Evolutionary conservation across 2,329 filamentous ascomycete species (phyloP).

Genomic region (Laburnicola sp.): DNA sequence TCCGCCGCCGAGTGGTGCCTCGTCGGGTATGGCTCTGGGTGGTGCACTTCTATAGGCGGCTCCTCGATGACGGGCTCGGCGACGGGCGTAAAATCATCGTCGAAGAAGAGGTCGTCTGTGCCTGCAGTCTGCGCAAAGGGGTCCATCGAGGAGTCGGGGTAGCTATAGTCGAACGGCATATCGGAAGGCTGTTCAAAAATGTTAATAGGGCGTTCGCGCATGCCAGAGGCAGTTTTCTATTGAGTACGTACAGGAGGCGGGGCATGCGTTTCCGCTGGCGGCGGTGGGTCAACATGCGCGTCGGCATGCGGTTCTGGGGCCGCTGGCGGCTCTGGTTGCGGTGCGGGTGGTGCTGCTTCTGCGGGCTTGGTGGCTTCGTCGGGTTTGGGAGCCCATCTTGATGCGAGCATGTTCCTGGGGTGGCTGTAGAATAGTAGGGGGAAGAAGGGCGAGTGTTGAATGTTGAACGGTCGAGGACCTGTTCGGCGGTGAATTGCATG

Average conservation of each 20-base stretch:
- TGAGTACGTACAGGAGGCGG: constrained; percentile 14
- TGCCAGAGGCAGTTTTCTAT: neutral
- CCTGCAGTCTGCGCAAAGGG: constrained; percentile 55
- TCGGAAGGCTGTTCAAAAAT: constrained; percentile 14
- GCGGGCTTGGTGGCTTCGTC: constrained; percentile 15
- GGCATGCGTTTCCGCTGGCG: constrained; percentile 15
- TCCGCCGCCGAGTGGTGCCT: constrained; percentile 20
- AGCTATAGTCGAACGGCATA: constrained; percentile 33
- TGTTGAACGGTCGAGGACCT: neutral
- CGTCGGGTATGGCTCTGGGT: constrained; percentile 26
- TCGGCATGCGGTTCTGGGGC: constrained; percentile 3
- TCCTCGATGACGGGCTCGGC: constrained; percentile 48
- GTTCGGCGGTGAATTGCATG: constrained; percentile 3
- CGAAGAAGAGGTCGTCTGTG: constrained; percentile 56
- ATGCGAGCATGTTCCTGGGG: constrained; percentile 33
- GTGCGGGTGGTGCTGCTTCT: constrained; percentile 10
- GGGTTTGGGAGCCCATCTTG: constrained; percentile 37
- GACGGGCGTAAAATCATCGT: constrained; percentile 55
- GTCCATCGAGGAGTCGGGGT: constrained; percentile 41
- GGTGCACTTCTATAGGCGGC: constrained; percentile 24
- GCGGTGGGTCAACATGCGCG: constrained; percentile 15
- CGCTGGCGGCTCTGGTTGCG: neutral
- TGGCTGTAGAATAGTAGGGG: neutral
- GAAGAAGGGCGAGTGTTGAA: constrained; percentile 1
- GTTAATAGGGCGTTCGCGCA: constrained; percentile 7